These are phyloP conservation scores for Bipolaris oryzae DNA, from an alignment of 2,329 filamentous ascomycete species.

Conservation along the genomic window DNA sequence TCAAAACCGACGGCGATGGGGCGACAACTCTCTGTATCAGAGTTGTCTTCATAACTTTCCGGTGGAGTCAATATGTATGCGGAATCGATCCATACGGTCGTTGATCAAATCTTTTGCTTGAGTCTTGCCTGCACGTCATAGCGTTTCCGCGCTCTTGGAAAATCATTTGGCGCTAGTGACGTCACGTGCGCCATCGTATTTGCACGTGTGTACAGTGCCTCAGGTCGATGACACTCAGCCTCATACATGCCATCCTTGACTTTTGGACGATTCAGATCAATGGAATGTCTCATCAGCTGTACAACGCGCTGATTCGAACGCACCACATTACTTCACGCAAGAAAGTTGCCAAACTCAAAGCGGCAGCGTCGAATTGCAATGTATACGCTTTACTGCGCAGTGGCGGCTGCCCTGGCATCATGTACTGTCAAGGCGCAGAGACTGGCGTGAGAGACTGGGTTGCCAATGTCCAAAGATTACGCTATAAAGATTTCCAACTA, in stretches of 20 bases:
- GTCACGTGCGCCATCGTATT: conserved; percentile 32
- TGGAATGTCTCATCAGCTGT: conserved; percentile 39
- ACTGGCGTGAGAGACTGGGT: conserved; percentile 67
- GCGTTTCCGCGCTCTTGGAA: conserved; percentile 19
- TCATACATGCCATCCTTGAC: background rate
- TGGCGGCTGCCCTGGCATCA: conserved; percentile 74
- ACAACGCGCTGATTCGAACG: conserved; percentile 72
- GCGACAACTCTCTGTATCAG: conserved; percentile 39
- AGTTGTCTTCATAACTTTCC: conserved; percentile 47
- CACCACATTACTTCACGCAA: conserved; percentile 84
- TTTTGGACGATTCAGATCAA: background rate
- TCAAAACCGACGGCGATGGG: conserved; percentile 47
- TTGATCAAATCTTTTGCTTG: conserved; percentile 17
- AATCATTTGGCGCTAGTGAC: conserved; percentile 32
- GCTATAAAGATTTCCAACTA: conserved; percentile 76
- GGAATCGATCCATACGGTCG: conserved; percentile 39
- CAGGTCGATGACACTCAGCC: background rate
- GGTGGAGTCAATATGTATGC: conserved; percentile 22
- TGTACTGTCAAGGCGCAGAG: conserved; percentile 74
- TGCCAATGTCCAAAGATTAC: conserved; percentile 64
- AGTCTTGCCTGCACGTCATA: conserved; percentile 21
- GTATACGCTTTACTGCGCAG: conserved; percentile 70
- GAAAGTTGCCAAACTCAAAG: conserved; percentile 68
- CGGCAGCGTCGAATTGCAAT: conserved; percentile 65
- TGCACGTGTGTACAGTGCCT: conserved; percentile 1